Evolutionary conservation across 129 eudicot species (phyloP), one percentile per base, ranked within the genome.

Genomic region (Solidago caesia): DNA sequence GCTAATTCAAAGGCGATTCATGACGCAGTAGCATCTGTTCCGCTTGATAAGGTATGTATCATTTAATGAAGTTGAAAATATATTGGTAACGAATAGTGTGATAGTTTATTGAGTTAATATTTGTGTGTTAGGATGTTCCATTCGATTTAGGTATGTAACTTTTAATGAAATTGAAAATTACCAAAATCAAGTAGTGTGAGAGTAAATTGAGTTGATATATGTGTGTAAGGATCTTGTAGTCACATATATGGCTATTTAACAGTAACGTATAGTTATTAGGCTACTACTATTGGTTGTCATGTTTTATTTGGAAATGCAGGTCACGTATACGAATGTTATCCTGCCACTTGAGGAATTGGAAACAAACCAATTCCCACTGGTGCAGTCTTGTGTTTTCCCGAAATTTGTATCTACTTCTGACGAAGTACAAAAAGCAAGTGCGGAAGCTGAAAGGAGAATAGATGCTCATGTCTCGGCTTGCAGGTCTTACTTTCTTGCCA

Each of bases 341-440:
- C 71, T 79, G 44, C 91, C 92, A 7, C 64, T 94, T 85, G 93
- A 85, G 67, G 90, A 94, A 72, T 66, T 94, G 76, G 98, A 94
- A 84, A 91, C 93, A 63, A 77, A 83, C 26, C 93, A 88, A 9
- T 94, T 94, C 70, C 93, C 98, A 25, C 68, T 86, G 81, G 70
- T 94, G 47, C 98, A 94, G 76, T 94, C 98, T 77, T 94, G 98
- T 72, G 67, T 89, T 51, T 85, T 90, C 67, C 98, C 98, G 64
- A 90, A 89, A 46, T 78, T 88, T 69, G 92, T 94, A 39, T 83
- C 98, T 4, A 66, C 81, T 71, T 87, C 86, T 27, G 97, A 90
- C 72, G 97, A 88, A 71, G 82, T 88, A 45, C 82, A 94, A 29
- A 88, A 90, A 87, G 97, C 97, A 70, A 94, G 98, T 77, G 85